Conservation (phyloP, 768 basidiomycete genomes). For the Tricholoma flavovirens region DNA sequence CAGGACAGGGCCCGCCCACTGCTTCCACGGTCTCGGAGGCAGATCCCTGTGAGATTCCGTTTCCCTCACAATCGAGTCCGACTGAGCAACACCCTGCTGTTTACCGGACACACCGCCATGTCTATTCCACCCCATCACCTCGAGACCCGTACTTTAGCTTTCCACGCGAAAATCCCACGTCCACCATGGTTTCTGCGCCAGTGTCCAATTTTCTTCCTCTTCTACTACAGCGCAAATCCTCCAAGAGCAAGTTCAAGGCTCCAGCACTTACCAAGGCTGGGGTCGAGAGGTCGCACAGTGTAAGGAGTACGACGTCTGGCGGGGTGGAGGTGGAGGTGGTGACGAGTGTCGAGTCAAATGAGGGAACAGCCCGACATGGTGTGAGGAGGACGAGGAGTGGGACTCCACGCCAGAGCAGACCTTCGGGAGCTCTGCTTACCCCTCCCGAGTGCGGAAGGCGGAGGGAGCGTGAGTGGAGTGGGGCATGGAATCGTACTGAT, state of each 20-base stretch:
- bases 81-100: not conserved
- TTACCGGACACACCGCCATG: not conserved
- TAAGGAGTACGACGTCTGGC: not conserved
- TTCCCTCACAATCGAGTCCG: not conserved
- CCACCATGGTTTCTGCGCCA: no score
- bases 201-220: no score
- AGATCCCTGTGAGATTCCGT: not conserved
- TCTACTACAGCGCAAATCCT: not conserved
- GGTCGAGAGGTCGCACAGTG: not conserved
- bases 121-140: not conserved
- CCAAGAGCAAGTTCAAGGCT: not conserved
- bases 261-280: not conserved
- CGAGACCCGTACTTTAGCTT: not conserved
- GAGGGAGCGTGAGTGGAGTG: slow-evolving; percentile 21
- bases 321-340: not conserved
- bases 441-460: not conserved
- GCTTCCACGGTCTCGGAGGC: no score
- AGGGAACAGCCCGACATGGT: not conserved
- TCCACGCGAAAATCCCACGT: not conserved
- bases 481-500: slow-evolving; percentile 24
- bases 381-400: not conserved
- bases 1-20: not conserved
- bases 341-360: not conserved
- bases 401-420: not conserved
- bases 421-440: not conserved